Conservation (phyloP, 2,329 filamentous ascomycete genomes). For the Diaporthe ilicicola region DNA sequence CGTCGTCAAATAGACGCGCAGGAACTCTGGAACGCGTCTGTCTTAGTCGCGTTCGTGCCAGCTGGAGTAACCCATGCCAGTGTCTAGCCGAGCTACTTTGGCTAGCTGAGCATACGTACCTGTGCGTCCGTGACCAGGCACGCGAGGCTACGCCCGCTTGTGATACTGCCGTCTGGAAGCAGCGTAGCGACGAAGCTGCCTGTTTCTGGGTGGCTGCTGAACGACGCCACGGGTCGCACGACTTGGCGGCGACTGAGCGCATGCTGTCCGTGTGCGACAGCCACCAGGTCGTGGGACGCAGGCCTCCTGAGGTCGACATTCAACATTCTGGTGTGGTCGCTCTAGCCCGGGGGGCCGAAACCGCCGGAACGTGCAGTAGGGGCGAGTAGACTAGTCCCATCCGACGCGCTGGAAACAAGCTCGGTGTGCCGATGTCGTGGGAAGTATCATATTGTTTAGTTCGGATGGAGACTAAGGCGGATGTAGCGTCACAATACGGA, state of each 20-base stretch:
- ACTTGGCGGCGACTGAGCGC: constrained; percentile 4
- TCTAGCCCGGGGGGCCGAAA: constrained; percentile 6
- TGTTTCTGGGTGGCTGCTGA: not conserved
- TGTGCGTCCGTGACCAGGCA: not conserved
- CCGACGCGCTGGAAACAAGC: constrained; percentile 19
- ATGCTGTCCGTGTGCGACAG: constrained; percentile 11
- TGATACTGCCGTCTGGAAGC: not conserved
- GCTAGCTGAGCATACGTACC: not conserved
- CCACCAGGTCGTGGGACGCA: not conserved
- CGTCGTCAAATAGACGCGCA: constrained; percentile 10
- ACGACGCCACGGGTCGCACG: constrained; percentile 19
- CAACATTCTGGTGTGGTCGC: not conserved
- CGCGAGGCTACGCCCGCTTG: not conserved
- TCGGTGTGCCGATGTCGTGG: constrained; percentile 6
- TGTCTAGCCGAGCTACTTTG: not conserved
- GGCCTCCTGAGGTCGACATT: not conserved
- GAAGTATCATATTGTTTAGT: constrained; percentile 7
- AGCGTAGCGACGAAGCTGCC: not conserved
- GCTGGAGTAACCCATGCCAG: constrained; percentile 3
- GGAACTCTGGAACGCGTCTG: constrained; percentile 5
- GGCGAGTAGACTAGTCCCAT: constrained; percentile 1
- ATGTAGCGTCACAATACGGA: not conserved
- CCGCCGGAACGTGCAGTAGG: not conserved
- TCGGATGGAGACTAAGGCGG: not conserved
- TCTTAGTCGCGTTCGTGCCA: constrained; percentile 14